Base-by-base conservation (phyloP, 2,329 filamentous ascomycete genomes). In the Exophiala oligosperma region DNA sequence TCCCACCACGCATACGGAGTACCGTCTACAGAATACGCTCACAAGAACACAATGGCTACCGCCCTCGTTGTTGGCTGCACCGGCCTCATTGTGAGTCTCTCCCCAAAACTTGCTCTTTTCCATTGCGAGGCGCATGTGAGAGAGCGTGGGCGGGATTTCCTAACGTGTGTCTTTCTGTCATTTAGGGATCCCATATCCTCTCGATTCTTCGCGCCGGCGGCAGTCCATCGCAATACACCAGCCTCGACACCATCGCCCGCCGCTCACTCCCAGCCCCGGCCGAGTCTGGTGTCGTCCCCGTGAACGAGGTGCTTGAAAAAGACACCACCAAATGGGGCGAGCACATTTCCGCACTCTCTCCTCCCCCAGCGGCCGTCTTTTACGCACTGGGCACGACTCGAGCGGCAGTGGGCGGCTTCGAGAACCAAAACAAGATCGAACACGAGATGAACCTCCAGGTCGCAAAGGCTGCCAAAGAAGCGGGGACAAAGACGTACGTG, bases 391-490 rank as follows among this genome's bases (percentile, higher is more conserved):
- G 88, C 57, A 96, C 91, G 2, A 97, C 92, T 0, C 84, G 86
- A 49, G 88, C 79, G 0, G 80, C 81, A 11, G 92, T 91, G 0
- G 92, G 92, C 61, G 81, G 88, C 57, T 76, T 96, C 64, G 87
- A 85, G 28, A 85, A 87, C 61, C 93, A 97, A 76, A 89, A 91
- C 77, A 89, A 90, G 70, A 90, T 97, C 64, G 93, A 97, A 76
- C 84, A 92, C 70, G 91, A 94, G 69, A 79, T 96, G 46, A 96
- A 96, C 74, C 73, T 95, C 49, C 86, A 88, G 64, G 80, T 96
- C 24, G 92, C 90, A 2, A 81, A 83, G 60, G 86, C 88, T 0
- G 91, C 92, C 44, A 90, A 88, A 70, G 82, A 81, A 3, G 84
- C 86, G 0, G 91, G 91, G 37, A 82, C 84, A 9, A 84, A 84